Evolutionary conservation across 2,329 filamentous ascomycete genomes (phyloP).

Genomic region (Botrytis deweyae): DNA sequence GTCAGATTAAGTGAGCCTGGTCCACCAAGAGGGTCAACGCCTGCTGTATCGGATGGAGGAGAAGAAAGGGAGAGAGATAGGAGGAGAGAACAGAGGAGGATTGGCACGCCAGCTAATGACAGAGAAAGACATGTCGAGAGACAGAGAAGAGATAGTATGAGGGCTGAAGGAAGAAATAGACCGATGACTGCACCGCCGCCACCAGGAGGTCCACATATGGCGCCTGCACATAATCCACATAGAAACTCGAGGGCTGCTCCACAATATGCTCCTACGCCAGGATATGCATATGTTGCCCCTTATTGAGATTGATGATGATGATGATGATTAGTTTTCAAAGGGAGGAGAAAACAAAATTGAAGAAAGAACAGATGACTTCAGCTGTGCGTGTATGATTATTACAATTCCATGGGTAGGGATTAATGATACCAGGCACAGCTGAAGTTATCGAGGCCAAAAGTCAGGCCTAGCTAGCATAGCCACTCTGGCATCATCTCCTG

Average conservation of each 20-base stretch:
- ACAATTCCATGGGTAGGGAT: constrained; percentile 5
- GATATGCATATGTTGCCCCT: constrained; percentile 26
- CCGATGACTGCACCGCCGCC: constrained; percentile 25
- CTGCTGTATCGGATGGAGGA: constrained; percentile 23
- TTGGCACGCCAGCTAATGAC: constrained; percentile 21
- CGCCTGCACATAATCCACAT: constrained; percentile 12
- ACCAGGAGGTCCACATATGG: constrained; percentile 18
- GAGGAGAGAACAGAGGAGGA: constrained; percentile 24
- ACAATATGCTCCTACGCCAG: constrained; percentile 23
- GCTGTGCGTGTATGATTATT: neutral
- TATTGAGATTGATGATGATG: constrained; percentile 19
- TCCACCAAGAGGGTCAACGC: constrained; percentile 26
- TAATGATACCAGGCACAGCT: constrained; percentile 12
- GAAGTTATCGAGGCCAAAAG: constrained; percentile 9
- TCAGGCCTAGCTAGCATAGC: constrained; percentile 1
- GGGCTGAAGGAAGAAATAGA: constrained; percentile 22
- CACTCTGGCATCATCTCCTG: constrained; percentile 2
- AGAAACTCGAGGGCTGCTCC: constrained; percentile 12
- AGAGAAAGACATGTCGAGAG: constrained; percentile 14
- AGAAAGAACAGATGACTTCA: constrained; percentile 4
- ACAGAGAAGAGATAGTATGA: constrained; percentile 24
- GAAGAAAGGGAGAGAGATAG: constrained; percentile 23
- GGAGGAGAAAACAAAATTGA: neutral
- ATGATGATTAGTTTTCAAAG: neutral
- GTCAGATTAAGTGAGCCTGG: constrained; percentile 32